These are phyloP conservation scores for Eimeria necatrix DNA, from an alignment of 169 alveolate genomes.

Conservation along the genomic window DNA sequence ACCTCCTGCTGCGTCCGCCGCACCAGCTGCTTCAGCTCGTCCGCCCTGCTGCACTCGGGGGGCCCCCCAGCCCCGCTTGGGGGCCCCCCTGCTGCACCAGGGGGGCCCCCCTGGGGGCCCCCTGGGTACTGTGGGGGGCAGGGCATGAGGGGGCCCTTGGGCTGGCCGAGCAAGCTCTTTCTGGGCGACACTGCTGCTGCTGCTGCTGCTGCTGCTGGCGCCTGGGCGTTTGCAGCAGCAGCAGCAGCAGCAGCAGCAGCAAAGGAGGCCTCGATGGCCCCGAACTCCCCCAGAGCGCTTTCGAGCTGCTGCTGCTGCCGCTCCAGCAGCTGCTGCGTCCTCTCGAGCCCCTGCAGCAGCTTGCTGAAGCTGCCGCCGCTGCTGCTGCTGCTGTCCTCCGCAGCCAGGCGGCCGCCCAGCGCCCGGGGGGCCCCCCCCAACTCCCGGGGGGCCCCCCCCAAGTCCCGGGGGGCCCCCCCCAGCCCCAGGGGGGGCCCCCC, in stretches of 20 bases:
- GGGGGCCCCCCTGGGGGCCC: not conserved
- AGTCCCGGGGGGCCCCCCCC: not conserved
- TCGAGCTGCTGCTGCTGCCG: constrained; percentile 27
- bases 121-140: too few species aligned
- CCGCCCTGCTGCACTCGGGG: not conserved
- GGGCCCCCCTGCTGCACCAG: not conserved
- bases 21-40: constrained; percentile 10
- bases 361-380: too few species aligned
- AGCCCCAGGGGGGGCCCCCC: too few species aligned
- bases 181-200: not conserved
- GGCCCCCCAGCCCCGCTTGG: not conserved
- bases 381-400: not conserved
- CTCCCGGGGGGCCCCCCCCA: not conserved
- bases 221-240: not conserved
- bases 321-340: constrained; percentile 5
- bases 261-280: not conserved
- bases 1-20: constrained; percentile 1
- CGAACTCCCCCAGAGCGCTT: not conserved
- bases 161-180: not conserved
- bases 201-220: not conserved
- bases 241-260: not conserved
- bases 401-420: not conserved
- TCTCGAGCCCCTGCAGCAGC: not conserved
- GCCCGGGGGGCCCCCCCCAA: not conserved
- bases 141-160: not conserved